A percentile compares a stretch with the other conserved stretches of the same genome.
These are phyloP conservation scores for Sporisorium graminicola DNA, from an alignment of 1,284 basidiomycete species.

Conservation along the genomic window DNA sequence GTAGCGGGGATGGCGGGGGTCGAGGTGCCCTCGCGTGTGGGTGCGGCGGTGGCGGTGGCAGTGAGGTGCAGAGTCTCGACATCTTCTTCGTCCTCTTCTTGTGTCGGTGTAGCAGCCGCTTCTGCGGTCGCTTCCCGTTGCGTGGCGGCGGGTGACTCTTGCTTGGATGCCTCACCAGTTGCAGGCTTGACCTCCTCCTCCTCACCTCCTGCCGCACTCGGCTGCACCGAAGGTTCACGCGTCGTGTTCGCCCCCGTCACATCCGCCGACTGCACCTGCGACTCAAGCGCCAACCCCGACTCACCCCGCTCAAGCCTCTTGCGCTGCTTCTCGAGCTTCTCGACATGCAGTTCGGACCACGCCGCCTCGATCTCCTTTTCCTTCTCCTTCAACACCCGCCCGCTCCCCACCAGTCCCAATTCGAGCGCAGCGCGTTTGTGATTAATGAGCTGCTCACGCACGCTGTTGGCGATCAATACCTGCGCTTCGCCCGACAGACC, in stretches of 20 bases:
- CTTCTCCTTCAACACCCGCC: slow-evolving; percentile 50
- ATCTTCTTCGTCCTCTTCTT: slow-evolving; percentile 48
- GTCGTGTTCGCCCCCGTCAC: slow-evolving; percentile 18
- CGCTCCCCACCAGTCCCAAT: slow-evolving; percentile 81
- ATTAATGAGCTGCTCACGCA: slow-evolving; percentile 91
- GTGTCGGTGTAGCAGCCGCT: neutral
- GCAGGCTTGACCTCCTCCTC: slow-evolving; percentile 14
- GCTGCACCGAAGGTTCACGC: slow-evolving; percentile 34
- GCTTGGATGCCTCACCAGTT: neutral
- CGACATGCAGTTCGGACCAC: slow-evolving; percentile 70
- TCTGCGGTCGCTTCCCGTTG: neutral
- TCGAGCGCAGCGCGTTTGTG: slow-evolving; percentile 95
- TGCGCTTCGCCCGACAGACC: slow-evolving; percentile 88
- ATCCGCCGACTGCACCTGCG: slow-evolving; percentile 20
- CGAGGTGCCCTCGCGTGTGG: slow-evolving; percentile 42
- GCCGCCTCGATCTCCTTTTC: slow-evolving; percentile 54
- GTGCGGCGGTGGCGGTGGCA: slow-evolving; percentile 42
- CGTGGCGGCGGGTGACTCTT: neutral
- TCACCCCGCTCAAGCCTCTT: slow-evolving; percentile 29
- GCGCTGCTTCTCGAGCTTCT: slow-evolving; percentile 51
- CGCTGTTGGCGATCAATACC: slow-evolving; percentile 88
- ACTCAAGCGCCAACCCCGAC: slow-evolving; percentile 6
- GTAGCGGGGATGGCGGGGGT: slow-evolving; percentile 38
- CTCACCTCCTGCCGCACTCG: slow-evolving; percentile 7
- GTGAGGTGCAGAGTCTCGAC: slow-evolving; percentile 52